phyloP scores from a whole-genome alignment of 768 basidiomycete species.

The Mycena belliarum region DNA sequence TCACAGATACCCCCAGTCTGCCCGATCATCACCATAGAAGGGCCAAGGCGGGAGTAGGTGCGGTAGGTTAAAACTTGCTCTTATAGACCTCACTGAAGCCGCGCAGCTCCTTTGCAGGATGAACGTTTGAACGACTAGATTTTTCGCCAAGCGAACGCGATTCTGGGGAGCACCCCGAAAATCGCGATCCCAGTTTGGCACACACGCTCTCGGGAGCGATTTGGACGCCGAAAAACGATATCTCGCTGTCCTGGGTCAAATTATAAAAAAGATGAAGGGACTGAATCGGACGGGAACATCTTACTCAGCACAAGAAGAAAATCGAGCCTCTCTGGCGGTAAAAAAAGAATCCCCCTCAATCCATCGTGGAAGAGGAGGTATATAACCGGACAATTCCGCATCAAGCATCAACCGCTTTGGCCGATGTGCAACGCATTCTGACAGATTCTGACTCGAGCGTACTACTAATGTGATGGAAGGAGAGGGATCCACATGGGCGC shows the following conservation, averaged over 20 bases:
- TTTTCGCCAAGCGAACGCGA: neutral
- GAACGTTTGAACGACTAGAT: too few relatives aligned
- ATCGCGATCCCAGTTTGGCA: neutral
- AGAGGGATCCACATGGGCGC: neutral
- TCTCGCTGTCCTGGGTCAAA: neutral
- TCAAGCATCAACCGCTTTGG: neutral
- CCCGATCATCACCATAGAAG: neutral
- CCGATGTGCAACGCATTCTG: neutral
- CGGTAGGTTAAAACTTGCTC: neutral
- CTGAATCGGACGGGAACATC: too few relatives aligned
- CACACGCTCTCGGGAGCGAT: too few relatives aligned
- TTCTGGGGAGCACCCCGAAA: neutral
- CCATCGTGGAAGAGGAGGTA: too few relatives aligned
- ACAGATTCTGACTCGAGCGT: too few relatives aligned
- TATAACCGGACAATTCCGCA: too few relatives aligned
- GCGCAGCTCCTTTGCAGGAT: neutral
- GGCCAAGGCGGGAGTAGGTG: neutral
- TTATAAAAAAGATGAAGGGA: neutral
- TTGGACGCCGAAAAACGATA: neutral
- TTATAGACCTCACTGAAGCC: conserved; percentile 10
- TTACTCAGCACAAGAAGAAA: too few relatives aligned
- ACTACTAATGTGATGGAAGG: too few relatives aligned
- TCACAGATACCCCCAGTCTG: neutral
- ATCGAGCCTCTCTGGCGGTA: too few relatives aligned
- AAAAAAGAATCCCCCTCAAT: too few relatives aligned